These are phyloP conservation scores for Blastobotrys aristatus DNA, from an alignment of 1,139 yeast genomes.

Conservation along the genomic window DNA sequence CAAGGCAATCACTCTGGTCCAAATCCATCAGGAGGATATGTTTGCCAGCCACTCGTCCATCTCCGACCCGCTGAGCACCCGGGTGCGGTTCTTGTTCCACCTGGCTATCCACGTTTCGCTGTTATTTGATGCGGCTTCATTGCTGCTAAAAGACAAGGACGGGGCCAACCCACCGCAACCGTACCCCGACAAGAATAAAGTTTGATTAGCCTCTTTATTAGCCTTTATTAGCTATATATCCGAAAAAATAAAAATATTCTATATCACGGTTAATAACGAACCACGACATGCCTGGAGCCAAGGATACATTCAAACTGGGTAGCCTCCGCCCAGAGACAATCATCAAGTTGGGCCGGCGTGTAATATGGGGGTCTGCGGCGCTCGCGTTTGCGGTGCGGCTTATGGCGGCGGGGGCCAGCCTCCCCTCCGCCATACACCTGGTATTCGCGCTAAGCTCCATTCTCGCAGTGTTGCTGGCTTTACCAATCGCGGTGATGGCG, in stretches of 20 bases:
- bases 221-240: neutral
- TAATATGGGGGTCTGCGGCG: neutral
- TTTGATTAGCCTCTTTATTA: too few species aligned
- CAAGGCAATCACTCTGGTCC: neutral
- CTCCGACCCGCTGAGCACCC: neutral
- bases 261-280: neutral
- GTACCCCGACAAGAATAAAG: neutral
- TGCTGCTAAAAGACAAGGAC: neutral
- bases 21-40: neutral
- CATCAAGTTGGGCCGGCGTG: neutral
- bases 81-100: slow-evolving; percentile 1
- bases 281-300: neutral
- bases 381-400: neutral
- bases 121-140: neutral
- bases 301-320: neutral
- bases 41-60: neutral
- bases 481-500: neutral
- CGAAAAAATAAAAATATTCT: neutral
- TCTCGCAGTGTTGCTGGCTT: neutral
- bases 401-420: neutral
- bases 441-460: neutral
- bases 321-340: neutral
- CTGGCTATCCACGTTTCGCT: neutral
- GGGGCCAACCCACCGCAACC: neutral
- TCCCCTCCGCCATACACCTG: neutral